Base-by-base conservation (phyloP, 306 rosid species). In the Phaseolus lunatus region DNA sequence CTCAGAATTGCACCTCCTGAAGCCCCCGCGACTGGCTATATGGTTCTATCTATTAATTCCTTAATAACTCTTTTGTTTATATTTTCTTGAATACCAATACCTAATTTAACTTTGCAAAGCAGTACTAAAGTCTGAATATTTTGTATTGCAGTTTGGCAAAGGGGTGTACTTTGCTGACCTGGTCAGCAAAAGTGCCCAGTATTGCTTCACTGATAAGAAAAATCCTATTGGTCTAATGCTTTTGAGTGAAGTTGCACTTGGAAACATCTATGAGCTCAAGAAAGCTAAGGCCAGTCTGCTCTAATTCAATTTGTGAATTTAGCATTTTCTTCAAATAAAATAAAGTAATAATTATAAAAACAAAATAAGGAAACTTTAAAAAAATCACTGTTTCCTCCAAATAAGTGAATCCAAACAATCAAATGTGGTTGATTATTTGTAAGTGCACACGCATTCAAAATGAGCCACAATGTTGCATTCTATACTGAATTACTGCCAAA, bases 1-100 rank as follows among this genome's bases (percentile, higher is more conserved):
- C 88, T 95, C 56, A 88, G 99, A 89, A 95, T 92, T 66, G 99
- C 99, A 63, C 99, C 98, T 70, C 99, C 99, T 26, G 97, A 95
- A 89, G 97, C 99, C 48, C 98, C 98, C 22, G 92, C 97, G 8
- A 95, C 98, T 72, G 98, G 98, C 77, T 95, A 95, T 50, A 95
- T 95, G 98, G 98, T 95, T 75, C 73, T 78, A 13, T 73, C 14
- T 13, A 59, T 69, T 20, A 48, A 48, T 74, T 64, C 81, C 45
- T 65, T 43, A 33, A 44, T 59, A 29, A 64, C 26, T 62, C n/a
- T 49, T 62, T n/a, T 58, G 18, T 66, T 43, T 59, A 35, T 47
- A 16, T 61, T 27, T 70, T 26, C n/a, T 9, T 70, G 61, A 33
- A 52, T 62, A 11, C 27, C 27, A 18, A 20, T 41, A 8, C 70